These are phyloP conservation scores for Chlorella sp. DNA, from an alignment of 139 green algal species.

Conservation along the genomic window DNA sequence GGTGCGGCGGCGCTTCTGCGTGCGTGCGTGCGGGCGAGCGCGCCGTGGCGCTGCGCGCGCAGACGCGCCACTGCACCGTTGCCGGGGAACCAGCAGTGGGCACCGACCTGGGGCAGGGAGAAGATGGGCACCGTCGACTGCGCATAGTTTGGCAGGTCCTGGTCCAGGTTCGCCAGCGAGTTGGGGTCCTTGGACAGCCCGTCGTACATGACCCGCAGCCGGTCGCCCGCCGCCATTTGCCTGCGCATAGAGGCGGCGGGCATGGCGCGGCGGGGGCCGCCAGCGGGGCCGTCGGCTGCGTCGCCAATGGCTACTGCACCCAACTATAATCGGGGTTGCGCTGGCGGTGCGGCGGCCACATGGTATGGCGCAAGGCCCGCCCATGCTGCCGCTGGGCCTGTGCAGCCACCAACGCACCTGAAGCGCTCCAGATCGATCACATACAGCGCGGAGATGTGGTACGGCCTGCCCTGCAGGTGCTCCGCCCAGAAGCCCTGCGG, in stretches of 20 bases:
- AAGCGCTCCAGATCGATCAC: conserved; percentile 96
- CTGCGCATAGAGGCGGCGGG: conserved; percentile 8
- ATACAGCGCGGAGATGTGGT: conserved; percentile 98
- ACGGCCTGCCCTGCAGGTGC: conserved; percentile 92
- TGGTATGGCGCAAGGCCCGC: too few relatives aligned
- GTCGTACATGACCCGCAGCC: conserved; percentile 93
- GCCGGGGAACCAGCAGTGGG: too few relatives aligned
- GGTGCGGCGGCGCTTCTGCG: too few relatives aligned
- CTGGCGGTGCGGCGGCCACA: too few relatives aligned
- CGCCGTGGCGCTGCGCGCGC: too few relatives aligned
- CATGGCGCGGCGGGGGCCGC: neutral
- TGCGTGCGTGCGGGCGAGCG: too few relatives aligned
- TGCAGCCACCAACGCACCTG: conserved; percentile 32
- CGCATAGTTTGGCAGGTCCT: conserved; percentile 98
- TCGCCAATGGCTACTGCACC: too few relatives aligned
- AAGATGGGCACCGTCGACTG: conserved; percentile 88
- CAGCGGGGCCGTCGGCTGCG: too few relatives aligned
- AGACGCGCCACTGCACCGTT: too few relatives aligned
- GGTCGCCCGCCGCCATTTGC: conserved; percentile 78
- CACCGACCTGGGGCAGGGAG: conserved; percentile 86
- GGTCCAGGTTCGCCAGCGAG: conserved; percentile 94
- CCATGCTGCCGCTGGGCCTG: too few relatives aligned
- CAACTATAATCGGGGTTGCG: too few relatives aligned
- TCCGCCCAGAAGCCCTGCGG: conserved; percentile 95
- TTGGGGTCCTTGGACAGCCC: conserved; percentile 94